phyloP scores from a whole-genome alignment of 2,329 filamentous ascomycete genomes.

The Chalaropsis ovoidea region DNA sequence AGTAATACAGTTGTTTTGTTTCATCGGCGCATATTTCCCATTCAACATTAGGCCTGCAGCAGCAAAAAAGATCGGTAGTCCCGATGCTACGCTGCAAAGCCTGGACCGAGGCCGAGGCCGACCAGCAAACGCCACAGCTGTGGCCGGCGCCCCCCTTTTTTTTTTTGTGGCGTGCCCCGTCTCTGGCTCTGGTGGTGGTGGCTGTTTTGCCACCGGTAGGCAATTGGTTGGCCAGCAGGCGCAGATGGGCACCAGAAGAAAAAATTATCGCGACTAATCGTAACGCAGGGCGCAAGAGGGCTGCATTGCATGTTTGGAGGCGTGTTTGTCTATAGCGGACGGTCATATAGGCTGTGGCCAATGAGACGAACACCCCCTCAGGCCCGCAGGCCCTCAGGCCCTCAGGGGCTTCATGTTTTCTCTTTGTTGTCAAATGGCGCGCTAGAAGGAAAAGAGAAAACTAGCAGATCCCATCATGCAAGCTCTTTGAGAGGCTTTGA shows the following conservation, averaged over 20 bases:
- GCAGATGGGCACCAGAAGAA: not conserved
- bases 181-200: not conserved
- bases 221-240: not conserved
- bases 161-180: not conserved
- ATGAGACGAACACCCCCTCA: slow-evolving; percentile 8
- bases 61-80: too few species aligned
- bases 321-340: not conserved
- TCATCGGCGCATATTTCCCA: too few species aligned
- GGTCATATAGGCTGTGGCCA: slow-evolving; percentile 5
- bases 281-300: too few species aligned
- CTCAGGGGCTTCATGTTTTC: not conserved
- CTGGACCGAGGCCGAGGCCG: not conserved
- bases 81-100: too few species aligned
- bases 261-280: not conserved
- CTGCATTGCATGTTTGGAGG: not conserved
- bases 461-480: slow-evolving; percentile 6
- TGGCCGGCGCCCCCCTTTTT: not conserved
- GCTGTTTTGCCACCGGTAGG: not conserved
- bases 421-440: slow-evolving; percentile 1
- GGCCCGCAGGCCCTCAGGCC: too few species aligned
- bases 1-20: too few species aligned
- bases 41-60: too few species aligned
- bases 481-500: not conserved
- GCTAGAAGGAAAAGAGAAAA: slow-evolving; percentile 9
- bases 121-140: not conserved